phyloP scores from a whole-genome alignment of 768 basidiomycete genomes.

The Boletus subparvulus region DNA sequence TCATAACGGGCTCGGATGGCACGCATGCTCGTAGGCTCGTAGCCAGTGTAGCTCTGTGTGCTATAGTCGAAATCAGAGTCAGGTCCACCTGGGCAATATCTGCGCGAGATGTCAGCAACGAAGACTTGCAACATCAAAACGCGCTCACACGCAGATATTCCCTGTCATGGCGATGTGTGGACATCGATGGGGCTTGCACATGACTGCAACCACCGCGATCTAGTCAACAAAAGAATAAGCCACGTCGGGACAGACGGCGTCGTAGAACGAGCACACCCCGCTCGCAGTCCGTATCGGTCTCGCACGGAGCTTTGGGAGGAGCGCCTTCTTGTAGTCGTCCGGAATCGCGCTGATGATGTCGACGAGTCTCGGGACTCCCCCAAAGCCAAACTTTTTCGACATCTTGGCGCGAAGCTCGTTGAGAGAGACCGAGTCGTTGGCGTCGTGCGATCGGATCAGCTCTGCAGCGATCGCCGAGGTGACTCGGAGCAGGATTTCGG shows the following conservation, averaged over 20 bases:
- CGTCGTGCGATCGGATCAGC: slow-evolving; percentile 84
- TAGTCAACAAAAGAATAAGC: slow-evolving; percentile 29
- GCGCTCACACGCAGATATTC: slow-evolving; percentile 92
- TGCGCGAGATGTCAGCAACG: slow-evolving; percentile 29
- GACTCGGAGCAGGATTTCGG: slow-evolving; percentile 85
- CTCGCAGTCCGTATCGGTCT: slow-evolving; percentile 96
- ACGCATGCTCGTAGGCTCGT: slow-evolving; percentile 98
- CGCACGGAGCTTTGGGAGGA: slow-evolving; percentile 87
- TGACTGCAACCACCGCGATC: slow-evolving; percentile 99
- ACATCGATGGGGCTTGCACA: slow-evolving; percentile 99
- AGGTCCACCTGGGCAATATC: slow-evolving; percentile 97
- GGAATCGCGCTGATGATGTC: slow-evolving; percentile 99
- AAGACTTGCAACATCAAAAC: neutral
- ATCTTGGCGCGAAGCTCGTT: slow-evolving; percentile 85
- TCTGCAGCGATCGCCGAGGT: slow-evolving; percentile 95
- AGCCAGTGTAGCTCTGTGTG: slow-evolving; percentile 93
- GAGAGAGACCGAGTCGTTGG: slow-evolving; percentile 74
- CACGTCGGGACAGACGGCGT: neutral
- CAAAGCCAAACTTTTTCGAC: slow-evolving; percentile 86
- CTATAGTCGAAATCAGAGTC: slow-evolving; percentile 99
- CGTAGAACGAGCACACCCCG: slow-evolving; percentile 56
- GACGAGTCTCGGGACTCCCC: slow-evolving; percentile 88
- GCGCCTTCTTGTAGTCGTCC: slow-evolving; percentile 91
- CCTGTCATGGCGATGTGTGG: slow-evolving; percentile 99
- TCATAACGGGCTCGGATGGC: slow-evolving; percentile 96